Evolutionary conservation across 164 flowering plant species (phyloP), one percentile per base, ranked within the genome.

Genomic region (Magnolia changhungtana): DNA sequence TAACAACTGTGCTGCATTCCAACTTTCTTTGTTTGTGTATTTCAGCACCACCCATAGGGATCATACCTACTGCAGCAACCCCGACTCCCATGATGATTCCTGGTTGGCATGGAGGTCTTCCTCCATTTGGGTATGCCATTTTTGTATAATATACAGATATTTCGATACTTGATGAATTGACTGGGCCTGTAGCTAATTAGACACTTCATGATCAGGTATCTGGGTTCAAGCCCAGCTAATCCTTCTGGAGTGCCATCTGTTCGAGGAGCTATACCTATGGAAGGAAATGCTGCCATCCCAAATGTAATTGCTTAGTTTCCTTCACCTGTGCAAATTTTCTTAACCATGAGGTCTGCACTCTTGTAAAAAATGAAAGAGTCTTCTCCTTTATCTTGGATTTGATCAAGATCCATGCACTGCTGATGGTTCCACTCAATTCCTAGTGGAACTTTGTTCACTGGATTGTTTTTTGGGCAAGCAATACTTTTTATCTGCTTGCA

Each of bases 41-140:
- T 78, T 76, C 84, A 84, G 89, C 68, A 23, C 82, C 72, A 78
- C 59, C 84, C 75, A 71, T 76, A 59, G 76, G 76, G 13, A 64
- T 50, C 37, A 50, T 74, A 55, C 49, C 74, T n/a, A 49, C 74
- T 49, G 68, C 82, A 51, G 29, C 74, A 51, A 49, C 67, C 21
- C 73, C 85, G 31, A 63, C 76, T 50, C 76, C 85, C 50, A 37
- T 81, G 24, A 49, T 80, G 27, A 50, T 73, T 68, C 61, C 80
- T 63, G 76, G 85, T 76, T 85, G 87, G 85, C 78, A 83, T 19
- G 78, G 72, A 29, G 75, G 82, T 76, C 75, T 78, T 75, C 81
- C 86, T 69, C 74, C 80, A 19, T 66, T 75, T n/a, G 83, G 87
- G 87, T 84, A 68, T 14, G 81, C 74, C 50, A 21, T 63, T 31